A percentile compares a stretch with the other conserved stretches of the same genome.
phyloP scores from a whole-genome alignment of 192 early-diverging fungal genomes.

The Podochytrium sp. region DNA sequence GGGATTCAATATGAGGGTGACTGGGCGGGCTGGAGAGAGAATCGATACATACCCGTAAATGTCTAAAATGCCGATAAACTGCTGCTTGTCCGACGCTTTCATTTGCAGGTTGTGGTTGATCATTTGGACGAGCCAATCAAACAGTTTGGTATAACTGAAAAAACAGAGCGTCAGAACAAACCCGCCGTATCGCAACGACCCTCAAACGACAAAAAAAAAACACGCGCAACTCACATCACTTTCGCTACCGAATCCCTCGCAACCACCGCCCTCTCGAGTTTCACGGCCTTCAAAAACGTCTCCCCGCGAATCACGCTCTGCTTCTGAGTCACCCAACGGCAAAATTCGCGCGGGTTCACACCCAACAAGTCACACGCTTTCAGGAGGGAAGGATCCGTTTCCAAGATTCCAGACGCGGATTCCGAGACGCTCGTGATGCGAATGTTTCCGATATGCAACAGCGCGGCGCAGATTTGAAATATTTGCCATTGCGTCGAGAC shows the following conservation, averaged over 20 bases:
- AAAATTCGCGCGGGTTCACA: conserved; percentile 25
- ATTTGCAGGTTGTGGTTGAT: conserved; percentile 85
- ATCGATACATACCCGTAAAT: conserved; percentile 72
- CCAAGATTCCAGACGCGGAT: background rate
- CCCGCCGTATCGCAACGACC: too few species aligned
- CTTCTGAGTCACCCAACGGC: conserved; percentile 82
- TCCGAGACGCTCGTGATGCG: conserved; percentile 74
- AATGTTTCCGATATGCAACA: conserved; percentile 49
- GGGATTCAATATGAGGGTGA: conserved; percentile 78
- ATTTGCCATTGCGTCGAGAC: conserved; percentile 68
- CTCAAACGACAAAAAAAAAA: background rate
- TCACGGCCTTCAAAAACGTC: conserved; percentile 73
- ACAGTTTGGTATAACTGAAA: conserved; percentile 83
- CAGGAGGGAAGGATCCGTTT: conserved; percentile 17
- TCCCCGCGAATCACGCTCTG: conserved; percentile 64
- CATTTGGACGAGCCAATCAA: conserved; percentile 84
- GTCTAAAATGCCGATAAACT: conserved; percentile 91
- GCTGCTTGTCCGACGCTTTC: conserved; percentile 55
- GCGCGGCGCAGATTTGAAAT: conserved; percentile 31
- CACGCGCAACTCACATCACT: conserved; percentile 75
- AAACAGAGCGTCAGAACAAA: too few species aligned
- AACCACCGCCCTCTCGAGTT: conserved; percentile 61
- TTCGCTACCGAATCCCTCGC: conserved; percentile 88
- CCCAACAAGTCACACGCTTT: conserved; percentile 18
- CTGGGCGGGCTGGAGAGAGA: too few species aligned